Percentiles rank a stretch among this genome's conserved stretches.
These are phyloP conservation scores for Magnusiomyces clavatus DNA, from an alignment of 1,139 yeast species.

Conservation along the genomic window DNA sequence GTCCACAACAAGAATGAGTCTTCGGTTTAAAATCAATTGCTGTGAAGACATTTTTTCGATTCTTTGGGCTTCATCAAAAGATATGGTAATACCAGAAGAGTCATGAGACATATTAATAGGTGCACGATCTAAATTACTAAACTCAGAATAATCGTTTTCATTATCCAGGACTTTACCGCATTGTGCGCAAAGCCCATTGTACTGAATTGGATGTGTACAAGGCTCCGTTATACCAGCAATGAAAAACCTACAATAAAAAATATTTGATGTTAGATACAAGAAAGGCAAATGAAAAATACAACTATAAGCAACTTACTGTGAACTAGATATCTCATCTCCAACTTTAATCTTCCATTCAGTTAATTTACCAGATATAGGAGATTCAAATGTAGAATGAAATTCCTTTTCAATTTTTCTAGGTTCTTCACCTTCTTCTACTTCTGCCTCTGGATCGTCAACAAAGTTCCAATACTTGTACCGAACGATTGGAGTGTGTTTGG, in stretches of 20 bases:
- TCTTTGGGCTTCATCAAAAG: conserved; percentile 77
- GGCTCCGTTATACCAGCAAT: conserved; percentile 63
- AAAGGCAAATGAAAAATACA: background rate
- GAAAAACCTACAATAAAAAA: conserved; percentile 7
- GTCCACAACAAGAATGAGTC: conserved; percentile 87
- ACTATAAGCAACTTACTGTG: conserved; percentile 23
- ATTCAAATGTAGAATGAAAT: conserved; percentile 53
- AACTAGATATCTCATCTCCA: conserved; percentile 54
- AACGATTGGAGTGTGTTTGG: conserved; percentile 49
- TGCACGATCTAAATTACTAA: conserved; percentile 65
- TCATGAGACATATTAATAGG: conserved; percentile 88
- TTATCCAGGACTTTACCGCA: conserved; percentile 77
- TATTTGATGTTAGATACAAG: conserved; percentile 1
- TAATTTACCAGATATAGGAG: conserved; percentile 72
- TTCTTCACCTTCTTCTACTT: conserved; percentile 27
- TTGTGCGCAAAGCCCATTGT: conserved; percentile 89
- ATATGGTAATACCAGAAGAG: conserved; percentile 75
- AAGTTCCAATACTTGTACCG: conserved; percentile 59
- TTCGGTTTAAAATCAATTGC: conserved; percentile 52
- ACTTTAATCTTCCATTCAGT: conserved; percentile 42
- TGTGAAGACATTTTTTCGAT: conserved; percentile 64
- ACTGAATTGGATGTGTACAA: conserved; percentile 91
- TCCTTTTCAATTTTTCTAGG: conserved; percentile 28
- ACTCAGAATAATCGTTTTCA: conserved; percentile 66
- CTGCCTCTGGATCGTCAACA: conserved; percentile 34